These are phyloP conservation scores for Aureobasidium sp. DNA, from an alignment of 2,329 filamentous ascomycete genomes.

Conservation along the genomic window DNA sequence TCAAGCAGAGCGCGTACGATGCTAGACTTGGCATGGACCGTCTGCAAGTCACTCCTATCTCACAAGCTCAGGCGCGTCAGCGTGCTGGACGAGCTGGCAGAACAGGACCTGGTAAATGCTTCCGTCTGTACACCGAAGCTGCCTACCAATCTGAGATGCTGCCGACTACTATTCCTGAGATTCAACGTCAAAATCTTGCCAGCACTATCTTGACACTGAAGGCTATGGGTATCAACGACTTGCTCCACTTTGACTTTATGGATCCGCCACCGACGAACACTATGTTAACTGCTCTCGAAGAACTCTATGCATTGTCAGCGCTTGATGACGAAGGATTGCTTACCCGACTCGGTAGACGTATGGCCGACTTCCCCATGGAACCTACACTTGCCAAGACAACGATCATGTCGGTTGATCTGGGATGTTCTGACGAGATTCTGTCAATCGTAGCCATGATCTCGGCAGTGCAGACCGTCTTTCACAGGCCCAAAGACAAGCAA, in stretches of 20 bases:
- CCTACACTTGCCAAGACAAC: conserved; percentile 84
- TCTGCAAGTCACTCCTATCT: conserved; percentile 90
- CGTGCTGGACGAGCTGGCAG: conserved; percentile 85
- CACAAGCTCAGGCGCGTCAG: conserved; percentile 93
- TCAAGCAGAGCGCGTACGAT: conserved; percentile 96
- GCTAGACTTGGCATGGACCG: conserved; percentile 98
- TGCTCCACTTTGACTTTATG: conserved; percentile 98
- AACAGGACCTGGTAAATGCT: conserved; percentile 93
- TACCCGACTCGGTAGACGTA: conserved; percentile 85
- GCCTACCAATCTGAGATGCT: conserved; percentile 97
- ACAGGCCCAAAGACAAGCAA: conserved; percentile 95
- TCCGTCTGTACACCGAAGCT: conserved; percentile 88
- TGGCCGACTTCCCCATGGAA: conserved; percentile 99
- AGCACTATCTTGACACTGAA: conserved; percentile 96
- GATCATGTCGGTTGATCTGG: conserved; percentile 77
- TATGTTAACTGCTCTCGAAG: conserved; percentile 92
- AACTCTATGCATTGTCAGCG: conserved; percentile 84
- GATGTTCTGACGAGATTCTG: conserved; percentile 89
- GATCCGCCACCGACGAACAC: conserved; percentile 96
- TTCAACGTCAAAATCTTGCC: conserved; percentile 87
- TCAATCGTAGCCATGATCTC: conserved; percentile 94
- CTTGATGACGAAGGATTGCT: conserved; percentile 92
- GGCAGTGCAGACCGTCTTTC: conserved; percentile 73
- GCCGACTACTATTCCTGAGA: conserved; percentile 91
- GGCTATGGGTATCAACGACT: conserved; percentile 97